Base-by-base conservation (phyloP, 1,139 yeast species). In the Scheffersomyces lignicola region DNA sequence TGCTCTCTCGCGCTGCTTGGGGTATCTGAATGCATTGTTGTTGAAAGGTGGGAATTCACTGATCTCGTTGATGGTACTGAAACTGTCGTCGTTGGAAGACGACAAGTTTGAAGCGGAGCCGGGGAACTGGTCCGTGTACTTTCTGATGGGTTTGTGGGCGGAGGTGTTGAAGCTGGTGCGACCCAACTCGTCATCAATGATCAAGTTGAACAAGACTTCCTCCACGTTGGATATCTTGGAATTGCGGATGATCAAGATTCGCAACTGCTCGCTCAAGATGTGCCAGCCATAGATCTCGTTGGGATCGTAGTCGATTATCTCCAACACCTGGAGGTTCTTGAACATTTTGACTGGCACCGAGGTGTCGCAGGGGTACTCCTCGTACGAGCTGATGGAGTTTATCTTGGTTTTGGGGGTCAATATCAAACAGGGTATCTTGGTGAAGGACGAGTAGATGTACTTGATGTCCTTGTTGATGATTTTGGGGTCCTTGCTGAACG, bases 351-450 rank as follows among this genome's bases (percentile, higher is more conserved):
- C 52, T 1, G 87, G 87, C 5, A 82, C 81, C 2, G 83, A 73
- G 2, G 86, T 79, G 49, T 80, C 87, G 51, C 83, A 80, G 1
- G 87, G 87, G 47, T 76, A 80, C 51, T 80, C 87, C 51, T 80
- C 86, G 51, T 78, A 81, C 2, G 81, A 80, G 33, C 65, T 66
- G 24, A 80, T 80, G 33, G 76, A 60, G 43, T 65, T 71, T 15
- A 80, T 71, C 41, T 76, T 77, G 7, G 79, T 68, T 40, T 77
- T 80, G 7, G 83, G 83, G 10, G 80, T 73, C 34, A 80, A 53
- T 21, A 82, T 62, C 35, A 80, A 64, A 49, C 86, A 78, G 0
- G 87, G 87, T 23, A 80, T 63, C 45, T 80, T 80, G 7, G 84
- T 76, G 54, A 80, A 80, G 7, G 83, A 78, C n/a, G 81, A 73